These are phyloP conservation scores for Chytriomyces sp. DNA, from an alignment of 192 early-diverging fungal genomes.

Conservation along the genomic window DNA sequence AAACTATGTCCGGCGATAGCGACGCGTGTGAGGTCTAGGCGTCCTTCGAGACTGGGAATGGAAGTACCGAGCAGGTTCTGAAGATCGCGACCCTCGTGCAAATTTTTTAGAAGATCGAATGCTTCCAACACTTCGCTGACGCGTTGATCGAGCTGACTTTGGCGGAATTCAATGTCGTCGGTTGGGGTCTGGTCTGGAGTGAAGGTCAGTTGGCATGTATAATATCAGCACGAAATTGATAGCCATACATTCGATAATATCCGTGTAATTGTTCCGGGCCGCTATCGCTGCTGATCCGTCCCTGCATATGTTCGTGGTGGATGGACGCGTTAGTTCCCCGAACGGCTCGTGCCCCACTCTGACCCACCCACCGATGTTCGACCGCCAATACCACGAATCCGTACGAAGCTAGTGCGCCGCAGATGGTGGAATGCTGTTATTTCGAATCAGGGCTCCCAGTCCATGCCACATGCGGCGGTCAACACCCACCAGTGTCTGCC, in stretches of 20 bases:
- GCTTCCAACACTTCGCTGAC: slow-evolving; percentile 22
- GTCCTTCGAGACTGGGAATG: slow-evolving; percentile 13
- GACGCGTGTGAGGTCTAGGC: slow-evolving; percentile 9
- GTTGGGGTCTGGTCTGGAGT: not conserved
- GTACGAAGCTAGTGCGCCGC: slow-evolving; percentile 5
- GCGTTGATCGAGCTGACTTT: slow-evolving; percentile 14
- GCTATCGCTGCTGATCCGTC: slow-evolving; percentile 19
- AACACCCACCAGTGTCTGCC: slow-evolving; percentile 47
- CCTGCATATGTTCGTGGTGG: not conserved
- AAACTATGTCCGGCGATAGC: slow-evolving; percentile 26
- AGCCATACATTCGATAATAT: slow-evolving; percentile 7
- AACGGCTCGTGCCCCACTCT: not conserved
- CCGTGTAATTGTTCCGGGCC: slow-evolving; percentile 21
- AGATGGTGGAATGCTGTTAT: slow-evolving; percentile 33
- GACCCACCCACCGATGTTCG: slow-evolving; percentile 1
- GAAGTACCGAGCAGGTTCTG: not conserved
- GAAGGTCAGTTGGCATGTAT: not conserved
- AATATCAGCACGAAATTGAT: too few species aligned
- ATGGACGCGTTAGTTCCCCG: too few species aligned
- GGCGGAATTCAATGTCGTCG: slow-evolving; percentile 4
- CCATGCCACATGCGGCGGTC: too few species aligned
- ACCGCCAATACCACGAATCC: slow-evolving; percentile 25
- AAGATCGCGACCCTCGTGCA: slow-evolving; percentile 4
- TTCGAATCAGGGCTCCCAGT: too few species aligned
- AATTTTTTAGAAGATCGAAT: not conserved